Conservation (phyloP, 768 basidiomycete species). For the Cystobasidium ongulense region DNA sequence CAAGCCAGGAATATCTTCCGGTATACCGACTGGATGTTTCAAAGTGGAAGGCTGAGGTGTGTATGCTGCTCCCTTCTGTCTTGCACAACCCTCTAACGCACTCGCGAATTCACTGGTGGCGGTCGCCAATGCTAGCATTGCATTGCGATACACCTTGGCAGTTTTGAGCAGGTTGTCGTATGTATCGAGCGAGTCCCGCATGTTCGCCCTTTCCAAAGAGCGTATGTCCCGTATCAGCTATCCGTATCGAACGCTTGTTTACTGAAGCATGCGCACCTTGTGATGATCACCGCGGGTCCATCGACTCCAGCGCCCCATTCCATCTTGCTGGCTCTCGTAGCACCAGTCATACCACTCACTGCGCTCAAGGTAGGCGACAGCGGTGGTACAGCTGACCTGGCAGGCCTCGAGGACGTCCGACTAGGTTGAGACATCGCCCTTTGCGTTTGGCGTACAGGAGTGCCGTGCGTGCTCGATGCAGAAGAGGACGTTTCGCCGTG, state of each 20-base stretch:
- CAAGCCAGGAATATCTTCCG: neutral
- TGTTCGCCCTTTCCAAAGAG: neutral
- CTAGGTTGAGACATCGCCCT: neutral
- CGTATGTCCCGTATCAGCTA: neutral
- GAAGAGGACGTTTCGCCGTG: neutral
- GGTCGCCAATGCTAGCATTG: slow-evolving; percentile 28
- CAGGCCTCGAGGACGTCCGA: neutral
- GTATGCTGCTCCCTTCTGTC: slow-evolving; percentile 32
- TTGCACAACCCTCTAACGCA: slow-evolving; percentile 32
- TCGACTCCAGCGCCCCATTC: neutral
- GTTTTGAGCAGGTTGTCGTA: slow-evolving; percentile 19
- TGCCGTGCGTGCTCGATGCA: neutral
- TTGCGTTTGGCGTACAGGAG: neutral
- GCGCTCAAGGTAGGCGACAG: slow-evolving; percentile 11
- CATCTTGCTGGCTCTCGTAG: slow-evolving; percentile 22
- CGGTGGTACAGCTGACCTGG: neutral
- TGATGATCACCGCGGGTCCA: slow-evolving; percentile 25
- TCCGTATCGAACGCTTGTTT: no score
- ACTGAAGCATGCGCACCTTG: slow-evolving; percentile 11
- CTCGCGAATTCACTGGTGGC: slow-evolving; percentile 30
- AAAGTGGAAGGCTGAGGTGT: neutral
- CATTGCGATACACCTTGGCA: slow-evolving; percentile 29
- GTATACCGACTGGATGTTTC: slow-evolving; percentile 7
- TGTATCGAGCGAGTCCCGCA: slow-evolving; percentile 23
- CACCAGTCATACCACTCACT: slow-evolving; percentile 2